These are phyloP conservation scores for Tetrapisispora taiwanensis DNA, from an alignment of 805 yeast genomes.

Conservation along the genomic window DNA sequence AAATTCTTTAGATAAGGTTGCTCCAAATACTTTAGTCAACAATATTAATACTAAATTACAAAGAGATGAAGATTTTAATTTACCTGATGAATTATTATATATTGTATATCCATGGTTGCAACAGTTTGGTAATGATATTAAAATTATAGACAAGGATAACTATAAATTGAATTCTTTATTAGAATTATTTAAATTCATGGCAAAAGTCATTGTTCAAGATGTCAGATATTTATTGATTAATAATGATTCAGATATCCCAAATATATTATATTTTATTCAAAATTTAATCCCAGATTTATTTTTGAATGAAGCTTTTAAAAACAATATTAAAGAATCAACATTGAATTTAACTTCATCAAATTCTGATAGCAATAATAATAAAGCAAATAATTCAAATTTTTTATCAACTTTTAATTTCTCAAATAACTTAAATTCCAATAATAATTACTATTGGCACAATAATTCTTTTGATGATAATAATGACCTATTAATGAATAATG, in stretches of 20 bases:
- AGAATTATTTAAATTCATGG: constrained; percentile 28
- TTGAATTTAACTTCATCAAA: not conserved
- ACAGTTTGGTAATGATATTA: constrained; percentile 20
- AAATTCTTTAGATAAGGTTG: not conserved
- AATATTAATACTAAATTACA: constrained; percentile 6
- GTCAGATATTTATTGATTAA: constrained; percentile 14
- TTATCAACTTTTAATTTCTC: not conserved
- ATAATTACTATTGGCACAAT: not conserved
- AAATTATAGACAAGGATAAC: constrained; percentile 23
- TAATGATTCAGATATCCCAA: constrained; percentile 14
- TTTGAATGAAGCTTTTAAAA: constrained; percentile 15
- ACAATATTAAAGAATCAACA: not conserved
- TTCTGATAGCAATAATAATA: not conserved
- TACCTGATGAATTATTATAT: constrained; percentile 16
- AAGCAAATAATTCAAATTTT: not conserved
- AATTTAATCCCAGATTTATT: constrained; percentile 25
- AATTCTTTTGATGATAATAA: not conserved
- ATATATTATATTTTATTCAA: constrained; percentile 20
- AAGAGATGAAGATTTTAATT: constrained; percentile 17
- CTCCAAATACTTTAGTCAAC: not conserved
- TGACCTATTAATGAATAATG: not conserved
- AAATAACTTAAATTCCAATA: not conserved
- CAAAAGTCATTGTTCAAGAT: constrained; percentile 24
- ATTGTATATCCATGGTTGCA: constrained; percentile 27
- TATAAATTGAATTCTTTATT: constrained; percentile 25